Percentiles rank a stretch among this genome's conserved stretches.
phyloP scores from a whole-genome alignment of 768 basidiomycete genomes.

The Pisolithus tinctorius region DNA sequence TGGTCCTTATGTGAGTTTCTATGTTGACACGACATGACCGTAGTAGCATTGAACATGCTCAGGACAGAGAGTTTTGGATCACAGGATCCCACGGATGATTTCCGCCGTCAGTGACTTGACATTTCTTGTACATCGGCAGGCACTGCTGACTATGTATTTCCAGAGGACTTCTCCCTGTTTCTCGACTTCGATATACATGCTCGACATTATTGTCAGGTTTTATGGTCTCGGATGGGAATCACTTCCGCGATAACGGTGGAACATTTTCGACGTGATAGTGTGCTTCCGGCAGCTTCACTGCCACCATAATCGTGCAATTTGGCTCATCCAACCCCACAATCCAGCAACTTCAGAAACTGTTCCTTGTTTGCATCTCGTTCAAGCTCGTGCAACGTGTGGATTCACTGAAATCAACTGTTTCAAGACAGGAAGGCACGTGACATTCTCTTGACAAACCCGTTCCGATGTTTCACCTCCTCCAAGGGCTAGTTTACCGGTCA shows the following conservation, averaged over 20 bases:
- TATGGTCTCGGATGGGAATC: slow-evolving; percentile 79
- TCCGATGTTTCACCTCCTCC: neutral
- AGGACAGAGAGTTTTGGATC: slow-evolving; percentile 79
- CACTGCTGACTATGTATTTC: slow-evolving; percentile 3
- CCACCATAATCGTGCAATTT: slow-evolving; percentile 69
- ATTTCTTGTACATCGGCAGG: slow-evolving; percentile 1
- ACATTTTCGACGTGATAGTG: slow-evolving; percentile 80
- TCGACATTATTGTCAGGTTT: slow-evolving; percentile 74
- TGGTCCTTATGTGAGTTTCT: slow-evolving; percentile 66
- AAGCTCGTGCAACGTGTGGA: slow-evolving; percentile 89
- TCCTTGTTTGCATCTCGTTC: slow-evolving; percentile 88
- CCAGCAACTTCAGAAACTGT: slow-evolving; percentile 79
- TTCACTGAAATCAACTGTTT: slow-evolving; percentile 89
- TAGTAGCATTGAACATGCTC: slow-evolving; percentile 1
- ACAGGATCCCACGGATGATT: slow-evolving; percentile 38
- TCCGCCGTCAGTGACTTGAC: slow-evolving; percentile 47
- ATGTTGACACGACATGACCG: neutral
- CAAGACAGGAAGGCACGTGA: slow-evolving; percentile 86
- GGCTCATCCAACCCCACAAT: slow-evolving; percentile 40
- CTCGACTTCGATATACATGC: slow-evolving; percentile 62
- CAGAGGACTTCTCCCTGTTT: slow-evolving; percentile 75
- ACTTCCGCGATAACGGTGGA: slow-evolving; percentile 90
- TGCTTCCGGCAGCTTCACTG: slow-evolving; percentile 77
- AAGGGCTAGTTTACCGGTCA: slow-evolving; percentile 82
- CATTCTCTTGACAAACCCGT: neutral